Percentiles rank a stretch among this genome's conserved stretches.
Conservation (phyloP, 805 yeast species). For the Saturnispora zaruensis region DNA sequence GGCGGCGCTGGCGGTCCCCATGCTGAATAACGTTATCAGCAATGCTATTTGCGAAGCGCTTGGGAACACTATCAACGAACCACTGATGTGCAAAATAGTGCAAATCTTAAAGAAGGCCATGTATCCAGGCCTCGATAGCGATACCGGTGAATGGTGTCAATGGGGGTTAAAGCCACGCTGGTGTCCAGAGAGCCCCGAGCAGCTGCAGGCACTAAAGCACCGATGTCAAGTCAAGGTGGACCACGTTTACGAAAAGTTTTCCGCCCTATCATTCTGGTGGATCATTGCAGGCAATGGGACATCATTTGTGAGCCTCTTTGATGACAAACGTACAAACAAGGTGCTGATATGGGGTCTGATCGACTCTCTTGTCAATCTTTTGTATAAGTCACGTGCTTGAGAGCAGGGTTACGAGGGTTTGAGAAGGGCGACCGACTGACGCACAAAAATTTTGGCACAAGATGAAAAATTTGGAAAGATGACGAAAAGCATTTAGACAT, state of each 20-base stretch:
- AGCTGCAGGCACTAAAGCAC: background rate
- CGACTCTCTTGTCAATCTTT: background rate
- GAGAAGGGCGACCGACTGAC: no score
- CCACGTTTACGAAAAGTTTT: background rate
- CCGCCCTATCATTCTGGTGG: background rate
- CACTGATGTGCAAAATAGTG: conserved; percentile 41
- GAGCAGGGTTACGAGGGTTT: conserved; percentile 4
- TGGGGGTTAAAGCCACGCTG: conserved; percentile 8
- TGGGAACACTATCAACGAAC: conserved; percentile 56
- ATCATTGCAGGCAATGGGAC: background rate
- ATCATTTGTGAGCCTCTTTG: background rate
- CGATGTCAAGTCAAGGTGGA: background rate
- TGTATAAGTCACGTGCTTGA: conserved; percentile 6
- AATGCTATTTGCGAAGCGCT: conserved; percentile 15
- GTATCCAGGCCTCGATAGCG: conserved; percentile 20
- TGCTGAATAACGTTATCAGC: conserved; percentile 10
- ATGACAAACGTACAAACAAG: background rate
- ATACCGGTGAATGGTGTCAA: background rate
- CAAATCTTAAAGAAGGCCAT: conserved; percentile 32
- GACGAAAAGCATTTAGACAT: background rate
- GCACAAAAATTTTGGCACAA: background rate
- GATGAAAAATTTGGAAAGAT: background rate
- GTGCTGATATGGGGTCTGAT: background rate
- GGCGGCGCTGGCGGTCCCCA: background rate
- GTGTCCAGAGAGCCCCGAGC: background rate